Base-by-base conservation (phyloP, 2,329 filamentous ascomycete genomes). In the Fusarium odoratissimum region DNA sequence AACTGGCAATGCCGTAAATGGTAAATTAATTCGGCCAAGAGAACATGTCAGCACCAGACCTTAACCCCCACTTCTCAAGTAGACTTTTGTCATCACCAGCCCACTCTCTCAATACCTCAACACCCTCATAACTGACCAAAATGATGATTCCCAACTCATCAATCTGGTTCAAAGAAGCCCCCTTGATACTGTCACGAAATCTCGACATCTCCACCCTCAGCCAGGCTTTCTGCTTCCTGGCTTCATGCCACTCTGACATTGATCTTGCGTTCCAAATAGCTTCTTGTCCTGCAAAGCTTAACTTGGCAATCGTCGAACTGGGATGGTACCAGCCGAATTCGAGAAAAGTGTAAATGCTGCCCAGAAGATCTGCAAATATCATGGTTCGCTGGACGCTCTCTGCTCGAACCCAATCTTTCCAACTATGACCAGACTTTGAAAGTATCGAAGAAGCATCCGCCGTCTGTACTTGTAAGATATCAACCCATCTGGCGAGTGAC, bases 391-490 rank as follows among this genome's bases (percentile, higher is more conserved):
- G 31, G 6, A 51, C 21, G 11, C n/a, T 51, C 4, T 51, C 48
- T 25, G 2, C 3, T 3, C 48, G 31, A 17, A 51, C 3, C 48
- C 31, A 51, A 1, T 11, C 17, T 35, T 21, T 0, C 46, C 46
- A 49, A 1, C 14, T 9, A 0, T 9, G 10, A 9, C 5, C 0
- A 7, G 6, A 0, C 0, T 9, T 17, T 23, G 28, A 25, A 25
- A 25, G 25, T 25, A 6, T 25, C 25, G 25, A 25, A 25, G 25
- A 25, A 25, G 25, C 25, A 25, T 25, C 25, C 25, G 25, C 25
- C 25, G 9, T 11, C 9, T 31, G 28, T n/a, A 3, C 7, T 4
- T 31, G 11, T 11, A 49, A 33, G 3, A 49, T 19, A 2, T 7
- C 30, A 23, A 33, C 0, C 46, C 46, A 49, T 11, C 1, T 49